Percentiles rank a stretch among this genome's conserved stretches.
These are phyloP conservation scores for Penicillium oxalicum DNA, from an alignment of 2,329 filamentous ascomycete genomes.

Conservation along the genomic window DNA sequence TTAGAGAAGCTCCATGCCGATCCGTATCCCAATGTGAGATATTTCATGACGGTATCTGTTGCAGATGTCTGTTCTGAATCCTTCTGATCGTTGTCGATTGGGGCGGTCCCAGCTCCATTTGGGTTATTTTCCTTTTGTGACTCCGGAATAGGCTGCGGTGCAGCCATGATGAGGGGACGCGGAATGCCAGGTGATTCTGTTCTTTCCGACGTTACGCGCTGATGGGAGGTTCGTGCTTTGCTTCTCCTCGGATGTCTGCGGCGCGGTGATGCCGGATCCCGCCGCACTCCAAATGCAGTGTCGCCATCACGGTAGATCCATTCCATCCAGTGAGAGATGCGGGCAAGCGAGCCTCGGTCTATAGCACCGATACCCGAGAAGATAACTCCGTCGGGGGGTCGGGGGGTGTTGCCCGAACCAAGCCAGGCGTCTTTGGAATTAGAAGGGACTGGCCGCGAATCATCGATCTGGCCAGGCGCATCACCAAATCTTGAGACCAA, in stretches of 20 bases:
- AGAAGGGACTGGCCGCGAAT: slow-evolving; percentile 13
- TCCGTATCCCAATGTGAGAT: slow-evolving; percentile 47
- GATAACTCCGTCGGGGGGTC: slow-evolving; percentile 72
- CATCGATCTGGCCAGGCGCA: slow-evolving; percentile 29
- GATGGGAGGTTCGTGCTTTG: slow-evolving; percentile 12
- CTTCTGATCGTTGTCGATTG: slow-evolving; percentile 15
- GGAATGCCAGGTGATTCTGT: slow-evolving; percentile 39
- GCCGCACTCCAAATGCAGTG: slow-evolving; percentile 74
- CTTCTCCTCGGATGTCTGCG: slow-evolving; percentile 37
- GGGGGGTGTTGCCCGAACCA: slow-evolving; percentile 62
- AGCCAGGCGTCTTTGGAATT: slow-evolving; percentile 57
- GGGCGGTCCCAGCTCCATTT: slow-evolving; percentile 13
- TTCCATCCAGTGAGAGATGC: slow-evolving; percentile 80
- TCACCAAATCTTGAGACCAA: slow-evolving; percentile 81
- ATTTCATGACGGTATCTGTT: slow-evolving; percentile 44
- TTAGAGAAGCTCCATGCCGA: slow-evolving; percentile 42
- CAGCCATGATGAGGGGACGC: slow-evolving; percentile 35
- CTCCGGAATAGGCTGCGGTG: slow-evolving; percentile 14
- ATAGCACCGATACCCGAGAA: slow-evolving; percentile 76
- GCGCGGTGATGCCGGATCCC: slow-evolving; percentile 66
- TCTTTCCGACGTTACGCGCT: slow-evolving; percentile 17
- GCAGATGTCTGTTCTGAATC: slow-evolving; percentile 30
- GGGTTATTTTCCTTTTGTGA: slow-evolving; percentile 8
- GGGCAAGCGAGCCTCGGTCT: slow-evolving; percentile 63
- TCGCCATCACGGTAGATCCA: slow-evolving; percentile 79